Conservation (phyloP, 345 rosid genomes). For the Cardiospermum halicacabum region DNA sequence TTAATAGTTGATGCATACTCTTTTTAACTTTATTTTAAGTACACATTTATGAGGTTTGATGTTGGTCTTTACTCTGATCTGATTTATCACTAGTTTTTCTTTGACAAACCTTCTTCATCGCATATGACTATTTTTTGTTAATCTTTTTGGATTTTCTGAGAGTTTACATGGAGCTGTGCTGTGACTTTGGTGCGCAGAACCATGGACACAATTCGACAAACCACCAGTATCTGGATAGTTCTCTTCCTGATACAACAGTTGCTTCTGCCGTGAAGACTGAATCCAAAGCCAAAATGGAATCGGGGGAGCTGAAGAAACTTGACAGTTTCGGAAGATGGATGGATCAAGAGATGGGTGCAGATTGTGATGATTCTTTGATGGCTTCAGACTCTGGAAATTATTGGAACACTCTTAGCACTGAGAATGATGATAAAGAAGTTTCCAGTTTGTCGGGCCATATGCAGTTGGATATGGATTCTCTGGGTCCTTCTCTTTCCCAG, state of each 20-base stretch:
- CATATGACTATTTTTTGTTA: background rate
- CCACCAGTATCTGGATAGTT: constrained; percentile 19
- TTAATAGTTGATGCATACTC: background rate
- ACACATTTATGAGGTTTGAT: background rate
- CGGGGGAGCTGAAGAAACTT: constrained; percentile 59
- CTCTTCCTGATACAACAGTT: constrained; percentile 19
- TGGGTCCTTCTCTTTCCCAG: constrained; percentile 77
- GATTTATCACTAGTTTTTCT: background rate
- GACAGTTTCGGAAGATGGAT: constrained; percentile 92
- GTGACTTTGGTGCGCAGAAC: constrained; percentile 23
- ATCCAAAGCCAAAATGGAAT: constrained; percentile 35
- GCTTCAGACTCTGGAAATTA: constrained; percentile 71
- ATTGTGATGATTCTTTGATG: constrained; percentile 69
- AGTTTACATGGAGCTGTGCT: constrained; percentile 3
- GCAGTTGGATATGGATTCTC: constrained; percentile 53
- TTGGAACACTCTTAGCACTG: constrained; percentile 60
- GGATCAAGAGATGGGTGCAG: constrained; percentile 73
- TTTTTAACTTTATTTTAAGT: background rate
- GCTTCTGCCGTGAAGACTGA: constrained; percentile 34
- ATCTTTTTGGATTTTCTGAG: background rate
- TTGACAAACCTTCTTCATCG: constrained; percentile 2
- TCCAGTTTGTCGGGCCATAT: constrained; percentile 58
- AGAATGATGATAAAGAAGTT: constrained; percentile 65
- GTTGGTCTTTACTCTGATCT: background rate
- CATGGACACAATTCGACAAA: constrained; percentile 21